Evolutionary conservation across 176 grass and related monocot genomes (phyloP).

Genomic region (Calamus simplicifolius): DNA sequence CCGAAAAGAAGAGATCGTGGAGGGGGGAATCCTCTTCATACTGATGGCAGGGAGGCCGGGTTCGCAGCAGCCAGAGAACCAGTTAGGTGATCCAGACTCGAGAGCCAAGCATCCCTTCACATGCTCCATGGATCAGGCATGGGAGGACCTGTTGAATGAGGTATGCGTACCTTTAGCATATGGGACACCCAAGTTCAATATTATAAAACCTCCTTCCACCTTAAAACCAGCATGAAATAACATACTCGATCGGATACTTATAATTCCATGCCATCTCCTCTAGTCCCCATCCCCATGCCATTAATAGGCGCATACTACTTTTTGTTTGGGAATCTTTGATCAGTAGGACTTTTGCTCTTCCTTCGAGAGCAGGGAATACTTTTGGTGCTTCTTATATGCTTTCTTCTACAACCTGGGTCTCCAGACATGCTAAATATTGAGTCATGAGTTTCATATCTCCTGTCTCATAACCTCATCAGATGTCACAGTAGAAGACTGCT

Average conservation of each 20-base stretch:
- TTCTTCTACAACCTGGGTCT: no score
- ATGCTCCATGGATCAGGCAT: slow-evolving; percentile 18
- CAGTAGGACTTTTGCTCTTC: no score
- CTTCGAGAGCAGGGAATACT: no score
- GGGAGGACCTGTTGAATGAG: slow-evolving; percentile 30
- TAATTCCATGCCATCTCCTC: background rate
- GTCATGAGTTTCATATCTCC: no score
- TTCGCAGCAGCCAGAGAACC: background rate
- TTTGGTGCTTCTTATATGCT: no score
- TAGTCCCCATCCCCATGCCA: background rate
- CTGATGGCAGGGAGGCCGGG: slow-evolving; percentile 12
- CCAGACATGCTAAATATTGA: no score
- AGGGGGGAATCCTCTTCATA: slow-evolving; percentile 19
- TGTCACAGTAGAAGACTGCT: no score
- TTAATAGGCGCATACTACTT: background rate
- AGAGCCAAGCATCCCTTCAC: slow-evolving; percentile 4
- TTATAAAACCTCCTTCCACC: background rate
- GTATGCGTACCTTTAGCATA: background rate
- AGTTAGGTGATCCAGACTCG: slow-evolving; percentile 5
- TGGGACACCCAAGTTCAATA: background rate
- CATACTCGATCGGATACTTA: background rate
- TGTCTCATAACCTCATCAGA: no score
- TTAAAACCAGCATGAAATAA: slow-evolving; percentile 5
- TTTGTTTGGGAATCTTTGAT: background rate
- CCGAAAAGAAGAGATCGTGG: slow-evolving; percentile 14